phyloP scores from a whole-genome alignment of 176 grass and related monocot genomes.

The Elaeis guineensis region DNA sequence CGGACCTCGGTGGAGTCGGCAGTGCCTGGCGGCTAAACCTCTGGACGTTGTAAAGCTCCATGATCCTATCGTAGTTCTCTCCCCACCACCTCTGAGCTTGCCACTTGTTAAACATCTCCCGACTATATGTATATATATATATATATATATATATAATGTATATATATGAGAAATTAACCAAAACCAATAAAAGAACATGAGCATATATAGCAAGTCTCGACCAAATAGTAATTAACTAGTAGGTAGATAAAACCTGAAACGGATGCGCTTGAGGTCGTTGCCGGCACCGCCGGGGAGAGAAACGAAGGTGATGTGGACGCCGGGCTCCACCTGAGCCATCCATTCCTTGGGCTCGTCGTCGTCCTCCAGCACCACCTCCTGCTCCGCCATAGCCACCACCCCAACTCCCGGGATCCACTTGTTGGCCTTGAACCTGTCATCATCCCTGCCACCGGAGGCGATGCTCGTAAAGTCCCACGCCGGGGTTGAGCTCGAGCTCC shows the following conservation, averaged over 20 bases:
- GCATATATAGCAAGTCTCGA: too few species aligned
- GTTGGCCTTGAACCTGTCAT: too few species aligned
- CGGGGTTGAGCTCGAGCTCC: neutral
- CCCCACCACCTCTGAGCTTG: constrained; percentile 77
- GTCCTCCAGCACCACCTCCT: too few species aligned
- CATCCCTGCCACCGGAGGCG: neutral
- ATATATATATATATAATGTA: too few species aligned
- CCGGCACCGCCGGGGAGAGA: constrained; percentile 50
- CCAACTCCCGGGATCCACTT: too few species aligned
- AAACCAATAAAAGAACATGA: too few species aligned
- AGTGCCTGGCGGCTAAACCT: constrained; percentile 51
- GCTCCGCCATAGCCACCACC: too few species aligned
- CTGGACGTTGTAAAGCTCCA: constrained; percentile 69
- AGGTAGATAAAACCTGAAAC: constrained; percentile 26
- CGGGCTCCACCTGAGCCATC: constrained; percentile 15
- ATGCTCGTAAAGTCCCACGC: constrained; percentile 1
- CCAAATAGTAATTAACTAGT: too few species aligned
- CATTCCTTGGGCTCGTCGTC: constrained; percentile 30
- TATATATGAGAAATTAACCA: too few species aligned
- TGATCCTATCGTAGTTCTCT: constrained; percentile 61
- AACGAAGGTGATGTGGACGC: constrained; percentile 44
- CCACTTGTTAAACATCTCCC: constrained; percentile 71
- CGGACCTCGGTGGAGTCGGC: constrained; percentile 59
- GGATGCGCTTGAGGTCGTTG: constrained; percentile 71
- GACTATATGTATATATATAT: constrained; percentile 13